Percentiles rank a stretch among this genome's conserved stretches.
Conservation (phyloP, 257 asterid species). For the Hygrophila difformis region DNA sequence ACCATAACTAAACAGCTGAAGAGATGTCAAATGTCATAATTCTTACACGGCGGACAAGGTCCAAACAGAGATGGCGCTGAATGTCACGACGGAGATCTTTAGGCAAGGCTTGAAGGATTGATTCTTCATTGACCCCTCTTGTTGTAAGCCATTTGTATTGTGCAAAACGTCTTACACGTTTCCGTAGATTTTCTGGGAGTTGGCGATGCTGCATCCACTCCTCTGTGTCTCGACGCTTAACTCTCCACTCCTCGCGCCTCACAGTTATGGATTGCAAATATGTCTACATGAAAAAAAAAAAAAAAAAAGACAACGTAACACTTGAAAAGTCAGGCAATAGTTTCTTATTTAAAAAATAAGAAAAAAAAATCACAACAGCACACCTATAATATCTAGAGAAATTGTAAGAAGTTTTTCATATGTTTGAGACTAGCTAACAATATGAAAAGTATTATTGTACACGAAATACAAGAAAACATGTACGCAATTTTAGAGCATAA, state of each 20-base stretch:
- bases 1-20: background rate
- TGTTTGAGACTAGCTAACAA: too few species aligned
- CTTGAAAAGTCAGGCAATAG: too few species aligned
- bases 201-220: conserved; percentile 95
- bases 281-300: conserved; percentile 32
- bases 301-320: background rate
- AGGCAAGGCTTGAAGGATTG: conserved; percentile 61
- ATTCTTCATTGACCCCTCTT: conserved; percentile 77
- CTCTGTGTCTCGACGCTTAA: conserved; percentile 78
- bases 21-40: background rate
- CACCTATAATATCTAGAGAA: too few species aligned
- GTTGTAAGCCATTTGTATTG: conserved; percentile 88
- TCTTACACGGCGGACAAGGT: conserved; percentile 82
- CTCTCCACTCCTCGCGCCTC: conserved; percentile 95
- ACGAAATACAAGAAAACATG: too few species aligned
- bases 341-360: too few species aligned
- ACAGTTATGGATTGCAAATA: conserved; percentile 80
- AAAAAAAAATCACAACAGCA: too few species aligned
- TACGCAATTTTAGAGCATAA: too few species aligned
- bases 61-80: conserved; percentile 77
- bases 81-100: conserved; percentile 81
- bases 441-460: too few species aligned
- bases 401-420: too few species aligned
- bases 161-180: conserved; percentile 60
- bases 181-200: conserved; percentile 54